Evolutionary conservation across 306 rosid genomes (phyloP).

Genomic region (Gleditsia sinensis): DNA sequence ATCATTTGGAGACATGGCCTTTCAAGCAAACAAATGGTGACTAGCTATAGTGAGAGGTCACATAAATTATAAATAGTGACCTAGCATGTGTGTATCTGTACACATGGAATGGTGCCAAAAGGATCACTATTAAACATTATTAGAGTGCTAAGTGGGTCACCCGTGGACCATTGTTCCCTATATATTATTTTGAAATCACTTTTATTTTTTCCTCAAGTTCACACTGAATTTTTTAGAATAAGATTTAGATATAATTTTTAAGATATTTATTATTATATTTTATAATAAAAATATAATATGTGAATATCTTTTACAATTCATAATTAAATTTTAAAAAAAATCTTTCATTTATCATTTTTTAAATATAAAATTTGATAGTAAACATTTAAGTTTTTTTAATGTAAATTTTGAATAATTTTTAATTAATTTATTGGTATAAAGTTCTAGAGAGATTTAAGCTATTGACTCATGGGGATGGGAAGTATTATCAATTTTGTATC

Average conservation of each 20-base stretch:
- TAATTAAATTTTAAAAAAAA: too few relatives aligned
- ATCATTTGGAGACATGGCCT: conserved; percentile 28
- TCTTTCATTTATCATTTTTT: too few relatives aligned
- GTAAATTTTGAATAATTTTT: background rate
- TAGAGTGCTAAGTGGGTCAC: conserved; percentile 31
- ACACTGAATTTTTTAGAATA: too few relatives aligned
- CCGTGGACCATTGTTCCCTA: conserved; percentile 20
- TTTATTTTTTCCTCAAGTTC: conserved; percentile 10
- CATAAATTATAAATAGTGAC: conserved; percentile 41
- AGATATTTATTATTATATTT: too few relatives aligned
- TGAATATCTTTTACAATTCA: too few relatives aligned
- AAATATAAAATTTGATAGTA: too few relatives aligned
- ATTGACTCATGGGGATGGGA: too few relatives aligned
- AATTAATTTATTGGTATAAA: background rate
- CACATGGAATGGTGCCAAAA: conserved; percentile 15
- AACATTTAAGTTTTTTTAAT: too few relatives aligned
- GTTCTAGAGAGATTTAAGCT: background rate
- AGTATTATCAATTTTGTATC: too few relatives aligned
- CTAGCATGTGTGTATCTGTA: conserved; percentile 22
- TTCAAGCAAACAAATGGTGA: conserved; percentile 30
- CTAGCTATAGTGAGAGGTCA: conserved; percentile 32
- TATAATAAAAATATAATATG: too few relatives aligned
- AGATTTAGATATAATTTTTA: too few relatives aligned
- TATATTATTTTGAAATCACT: background rate
- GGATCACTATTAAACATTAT: conserved; percentile 32